Evolutionary conservation across 257 asterid genomes (phyloP).

Genomic region (Nicotiana knightiana): DNA sequence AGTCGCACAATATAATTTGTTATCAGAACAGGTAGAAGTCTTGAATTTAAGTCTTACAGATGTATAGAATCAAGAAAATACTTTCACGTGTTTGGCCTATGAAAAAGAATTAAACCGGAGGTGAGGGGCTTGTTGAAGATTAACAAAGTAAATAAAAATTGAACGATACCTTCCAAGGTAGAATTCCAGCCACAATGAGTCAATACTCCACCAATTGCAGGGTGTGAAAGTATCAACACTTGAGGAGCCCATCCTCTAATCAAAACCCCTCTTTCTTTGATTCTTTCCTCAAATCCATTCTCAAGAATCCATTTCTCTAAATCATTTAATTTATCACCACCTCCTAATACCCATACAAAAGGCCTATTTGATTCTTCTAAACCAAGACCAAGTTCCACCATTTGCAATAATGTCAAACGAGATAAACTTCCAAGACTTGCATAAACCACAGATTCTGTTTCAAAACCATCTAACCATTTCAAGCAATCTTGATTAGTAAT

Average conservation of each 20-base stretch:
- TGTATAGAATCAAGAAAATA: too few relatives aligned
- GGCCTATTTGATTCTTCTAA: constrained; percentile 29
- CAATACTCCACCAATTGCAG: constrained; percentile 28
- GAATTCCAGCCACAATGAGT: constrained; percentile 58
- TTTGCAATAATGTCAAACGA: constrained; percentile 23
- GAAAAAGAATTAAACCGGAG: too few relatives aligned
- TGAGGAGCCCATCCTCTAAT: constrained; percentile 47
- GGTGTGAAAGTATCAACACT: constrained; percentile 38
- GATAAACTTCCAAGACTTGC: constrained; percentile 42
- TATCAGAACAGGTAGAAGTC: too few relatives aligned
- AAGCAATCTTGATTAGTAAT: constrained; percentile 14
- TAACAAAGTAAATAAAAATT: not conserved
- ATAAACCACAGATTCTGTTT: constrained; percentile 27
- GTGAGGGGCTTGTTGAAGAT: too few relatives aligned
- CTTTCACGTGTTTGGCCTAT: too few relatives aligned
- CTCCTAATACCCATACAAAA: constrained; percentile 34
- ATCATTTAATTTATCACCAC: constrained; percentile 14
- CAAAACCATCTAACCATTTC: constrained; percentile 36
- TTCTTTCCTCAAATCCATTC: constrained; percentile 23
- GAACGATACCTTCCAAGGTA: constrained; percentile 25
- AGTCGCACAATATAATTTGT: too few relatives aligned
- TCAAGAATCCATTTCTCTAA: constrained; percentile 26
- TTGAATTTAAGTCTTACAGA: too few relatives aligned
- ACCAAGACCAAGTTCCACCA: constrained; percentile 37
- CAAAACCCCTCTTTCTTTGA: constrained; percentile 21